A percentile compares a stretch with the other conserved stretches of the same genome.
Evolutionary conservation across 495 filamentous ascomycete genomes (phyloP).

Genomic region (Trichoderma erinaceum): DNA sequence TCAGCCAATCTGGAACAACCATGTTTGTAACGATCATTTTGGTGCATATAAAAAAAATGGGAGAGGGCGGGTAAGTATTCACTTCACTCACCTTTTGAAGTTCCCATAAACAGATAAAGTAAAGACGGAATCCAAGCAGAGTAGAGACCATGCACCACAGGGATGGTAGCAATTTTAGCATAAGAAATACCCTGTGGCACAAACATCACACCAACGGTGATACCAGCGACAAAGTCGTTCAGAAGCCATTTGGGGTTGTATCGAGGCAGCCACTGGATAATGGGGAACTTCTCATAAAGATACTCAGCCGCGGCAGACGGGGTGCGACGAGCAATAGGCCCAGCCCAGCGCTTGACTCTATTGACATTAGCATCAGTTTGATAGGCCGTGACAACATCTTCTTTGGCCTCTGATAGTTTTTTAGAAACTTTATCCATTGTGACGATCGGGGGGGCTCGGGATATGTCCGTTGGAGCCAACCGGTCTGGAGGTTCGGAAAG

Average conservation of each 20-base stretch:
- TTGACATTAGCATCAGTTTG: background rate
- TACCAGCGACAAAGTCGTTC: constrained; percentile 44
- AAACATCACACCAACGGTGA: constrained; percentile 47
- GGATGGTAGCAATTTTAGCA: constrained; percentile 48
- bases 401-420: background rate
- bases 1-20: too few relatives aligned
- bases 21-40: too few relatives aligned
- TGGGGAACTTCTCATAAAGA: constrained; percentile 46
- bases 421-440: background rate
- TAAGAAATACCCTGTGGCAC: constrained; percentile 48
- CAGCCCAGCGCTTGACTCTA: constrained; percentile 10
- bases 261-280: constrained; percentile 44
- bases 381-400: constrained; percentile 3
- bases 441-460: background rate
- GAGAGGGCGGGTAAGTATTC: background rate
- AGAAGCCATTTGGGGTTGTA: constrained; percentile 44
- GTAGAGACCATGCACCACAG: constrained; percentile 46
- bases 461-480: background rate
- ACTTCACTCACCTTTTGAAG: constrained; percentile 42
- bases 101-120: constrained; percentile 49
- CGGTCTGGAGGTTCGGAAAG: background rate
- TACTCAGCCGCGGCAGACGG: constrained; percentile 39
- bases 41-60: background rate
- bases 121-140: constrained; percentile 47
- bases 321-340: constrained; percentile 24